Conservation (phyloP, 805 yeast genomes). For the Monosporozyma servazzii region DNA sequence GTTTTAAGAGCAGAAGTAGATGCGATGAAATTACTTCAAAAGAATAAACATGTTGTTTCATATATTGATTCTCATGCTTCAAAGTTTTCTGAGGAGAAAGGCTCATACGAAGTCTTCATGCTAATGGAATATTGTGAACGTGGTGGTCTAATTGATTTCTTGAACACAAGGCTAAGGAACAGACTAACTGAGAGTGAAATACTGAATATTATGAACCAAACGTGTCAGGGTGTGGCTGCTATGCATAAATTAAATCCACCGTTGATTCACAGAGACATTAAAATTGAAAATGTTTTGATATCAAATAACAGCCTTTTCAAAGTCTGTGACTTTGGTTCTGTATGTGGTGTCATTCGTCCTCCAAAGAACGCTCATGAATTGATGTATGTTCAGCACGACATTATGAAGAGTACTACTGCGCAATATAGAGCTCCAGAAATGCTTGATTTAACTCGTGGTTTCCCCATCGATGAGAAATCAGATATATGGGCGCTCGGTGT, state of each 20-base stretch:
- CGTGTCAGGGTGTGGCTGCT: constrained; percentile 65
- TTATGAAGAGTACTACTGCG: constrained; percentile 74
- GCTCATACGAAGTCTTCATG: constrained; percentile 66
- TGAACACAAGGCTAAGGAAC: constrained; percentile 62
- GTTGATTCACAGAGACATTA: constrained; percentile 68
- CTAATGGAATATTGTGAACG: constrained; percentile 73
- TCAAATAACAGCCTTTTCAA: constrained; percentile 51
- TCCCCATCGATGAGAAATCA: constrained; percentile 70
- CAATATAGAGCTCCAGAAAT: constrained; percentile 82
- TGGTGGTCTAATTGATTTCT: constrained; percentile 72
- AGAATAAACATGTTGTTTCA: constrained; percentile 71
- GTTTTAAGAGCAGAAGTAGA: constrained; percentile 90
- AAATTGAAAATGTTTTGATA: constrained; percentile 71
- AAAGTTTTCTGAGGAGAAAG: constrained; percentile 42
- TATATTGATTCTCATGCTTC: constrained; percentile 95
- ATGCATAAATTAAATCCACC: constrained; percentile 70
- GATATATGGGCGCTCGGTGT: constrained; percentile 85
- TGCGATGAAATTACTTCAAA: constrained; percentile 84
- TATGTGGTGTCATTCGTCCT: constrained; percentile 54
- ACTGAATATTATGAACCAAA: constrained; percentile 57
- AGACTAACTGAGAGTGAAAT: constrained; percentile 62
- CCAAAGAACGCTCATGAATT: constrained; percentile 57
- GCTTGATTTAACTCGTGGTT: constrained; percentile 60
- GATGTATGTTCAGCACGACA: constrained; percentile 52
- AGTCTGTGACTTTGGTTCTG: constrained; percentile 77